A percentile compares a stretch with the other conserved stretches of the same genome.
phyloP scores from a whole-genome alignment of 176 grass and related monocot genomes.

The Ensete ventricosum region DNA sequence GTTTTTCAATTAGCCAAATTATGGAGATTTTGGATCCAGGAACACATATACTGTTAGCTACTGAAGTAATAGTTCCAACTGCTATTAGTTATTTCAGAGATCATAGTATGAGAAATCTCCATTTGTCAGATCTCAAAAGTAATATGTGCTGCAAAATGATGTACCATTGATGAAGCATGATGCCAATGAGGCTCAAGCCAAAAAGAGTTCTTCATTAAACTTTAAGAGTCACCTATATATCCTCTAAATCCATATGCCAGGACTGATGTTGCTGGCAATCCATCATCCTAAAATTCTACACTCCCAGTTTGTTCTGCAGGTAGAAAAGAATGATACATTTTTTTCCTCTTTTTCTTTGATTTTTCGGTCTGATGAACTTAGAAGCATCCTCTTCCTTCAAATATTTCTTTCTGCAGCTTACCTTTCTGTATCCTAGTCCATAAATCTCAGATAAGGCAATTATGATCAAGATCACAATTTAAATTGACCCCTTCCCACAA shows the following conservation, averaged over 20 bases:
- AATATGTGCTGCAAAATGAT: too few species aligned
- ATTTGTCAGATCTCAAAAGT: too few species aligned
- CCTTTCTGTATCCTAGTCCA: conserved; percentile 32
- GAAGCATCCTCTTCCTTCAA: conserved; percentile 55
- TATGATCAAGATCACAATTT: conserved; percentile 15
- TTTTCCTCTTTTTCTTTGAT: conserved; percentile 65
- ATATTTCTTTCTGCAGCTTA: conserved; percentile 40
- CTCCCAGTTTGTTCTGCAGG: conserved; percentile 67
- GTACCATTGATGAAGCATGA: too few species aligned
- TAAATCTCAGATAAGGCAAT: conserved; percentile 22
- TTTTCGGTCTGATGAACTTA: conserved; percentile 60
- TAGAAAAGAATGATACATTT: conserved; percentile 58
- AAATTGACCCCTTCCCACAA: conserved; percentile 8
- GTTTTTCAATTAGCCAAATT: neutral
- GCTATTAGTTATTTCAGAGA: too few species aligned
- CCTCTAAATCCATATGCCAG: conserved; percentile 41
- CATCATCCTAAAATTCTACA: conserved; percentile 69
- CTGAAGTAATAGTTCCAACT: too few species aligned
- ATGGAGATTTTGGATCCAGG: neutral
- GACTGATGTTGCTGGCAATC: conserved; percentile 81
- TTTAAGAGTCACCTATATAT: conserved; percentile 19
- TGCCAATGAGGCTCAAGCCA: too few species aligned
- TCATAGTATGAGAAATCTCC: too few species aligned
- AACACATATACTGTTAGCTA: too few species aligned
- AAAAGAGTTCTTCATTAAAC: too few species aligned